phyloP scores from a whole-genome alignment of 345 rosid species.

The Erodium maritimum region DNA sequence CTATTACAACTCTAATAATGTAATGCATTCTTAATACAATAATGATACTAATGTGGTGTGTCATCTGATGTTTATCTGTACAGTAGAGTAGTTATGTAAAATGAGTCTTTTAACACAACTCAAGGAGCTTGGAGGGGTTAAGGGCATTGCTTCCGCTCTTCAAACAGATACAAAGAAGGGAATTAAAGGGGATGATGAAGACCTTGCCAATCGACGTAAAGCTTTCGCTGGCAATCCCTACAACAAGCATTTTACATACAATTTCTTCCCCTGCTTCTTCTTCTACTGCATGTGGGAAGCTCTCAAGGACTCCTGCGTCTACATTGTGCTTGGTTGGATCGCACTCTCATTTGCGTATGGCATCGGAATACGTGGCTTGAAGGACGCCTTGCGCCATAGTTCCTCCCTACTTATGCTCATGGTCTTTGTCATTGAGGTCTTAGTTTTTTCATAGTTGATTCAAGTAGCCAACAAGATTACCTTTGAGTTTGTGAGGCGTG shows the following conservation, averaged over 20 bases:
- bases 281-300: constrained; percentile 35
- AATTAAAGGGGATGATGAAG: constrained; percentile 19
- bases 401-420: constrained; percentile 51
- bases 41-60: too few relatives aligned
- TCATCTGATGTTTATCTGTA: too few relatives aligned
- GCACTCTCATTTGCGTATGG: constrained; percentile 51
- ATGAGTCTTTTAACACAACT: too few relatives aligned
- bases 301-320: constrained; percentile 38
- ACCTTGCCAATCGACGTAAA: constrained; percentile 25
- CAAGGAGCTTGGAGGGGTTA: constrained; percentile 26
- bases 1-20: too few relatives aligned
- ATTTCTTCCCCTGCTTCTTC: constrained; percentile 41
- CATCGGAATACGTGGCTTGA: constrained; percentile 39
- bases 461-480: constrained; percentile 38
- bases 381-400: constrained; percentile 65
- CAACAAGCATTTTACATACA: constrained; percentile 41
- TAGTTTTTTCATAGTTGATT: constrained; percentile 42
- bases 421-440: constrained; percentile 38
- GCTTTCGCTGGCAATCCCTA: constrained; percentile 54
- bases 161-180: constrained; percentile 26
- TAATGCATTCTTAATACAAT: too few relatives aligned
- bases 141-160: constrained; percentile 26
- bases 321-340: constrained; percentile 45
- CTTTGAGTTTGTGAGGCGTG: constrained; percentile 39
- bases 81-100: too few relatives aligned